Conservation (phyloP, 768 basidiomycete species). For the Suillus occidentalis region DNA sequence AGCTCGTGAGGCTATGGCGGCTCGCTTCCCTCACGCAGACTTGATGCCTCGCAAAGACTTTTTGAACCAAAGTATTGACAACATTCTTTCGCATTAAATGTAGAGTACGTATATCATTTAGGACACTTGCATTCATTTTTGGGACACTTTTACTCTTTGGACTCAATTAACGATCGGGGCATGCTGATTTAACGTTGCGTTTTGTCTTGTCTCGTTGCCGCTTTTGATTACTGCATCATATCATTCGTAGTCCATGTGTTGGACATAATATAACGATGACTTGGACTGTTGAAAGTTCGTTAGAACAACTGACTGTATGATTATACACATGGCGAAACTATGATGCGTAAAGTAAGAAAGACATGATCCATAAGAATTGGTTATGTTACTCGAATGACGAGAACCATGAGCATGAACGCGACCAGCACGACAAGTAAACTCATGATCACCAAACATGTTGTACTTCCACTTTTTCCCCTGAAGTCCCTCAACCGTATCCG, state of each 20-base stretch:
- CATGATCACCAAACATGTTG: slow-evolving; percentile 70
- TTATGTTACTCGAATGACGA: slow-evolving; percentile 66
- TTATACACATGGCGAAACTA: background rate
- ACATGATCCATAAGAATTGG: background rate
- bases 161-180: background rate
- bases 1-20: slow-evolving; percentile 61
- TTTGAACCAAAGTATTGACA: slow-evolving; percentile 68
- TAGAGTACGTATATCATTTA: slow-evolving; percentile 24
- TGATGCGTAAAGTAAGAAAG: slow-evolving; percentile 9
- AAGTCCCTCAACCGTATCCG: slow-evolving; percentile 61
- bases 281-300: slow-evolving; percentile 15
- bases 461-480: slow-evolving; percentile 61
- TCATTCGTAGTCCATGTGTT: slow-evolving; percentile 9
- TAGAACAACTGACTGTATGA: slow-evolving; percentile 8
- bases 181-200: background rate
- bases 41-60: slow-evolving; percentile 56
- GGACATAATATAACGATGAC: slow-evolving; percentile 14
- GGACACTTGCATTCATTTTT: slow-evolving; percentile 3
- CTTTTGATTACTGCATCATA: slow-evolving; percentile 1
- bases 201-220: background rate
- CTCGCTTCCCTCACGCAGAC: slow-evolving; percentile 68
- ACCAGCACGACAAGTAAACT: slow-evolving; percentile 65
- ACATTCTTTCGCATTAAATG: slow-evolving; percentile 53
- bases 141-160: slow-evolving; percentile 10
- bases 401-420: slow-evolving; percentile 70